phyloP scores from a whole-genome alignment of 768 basidiomycete species.

The Boletus rex-veris region DNA sequence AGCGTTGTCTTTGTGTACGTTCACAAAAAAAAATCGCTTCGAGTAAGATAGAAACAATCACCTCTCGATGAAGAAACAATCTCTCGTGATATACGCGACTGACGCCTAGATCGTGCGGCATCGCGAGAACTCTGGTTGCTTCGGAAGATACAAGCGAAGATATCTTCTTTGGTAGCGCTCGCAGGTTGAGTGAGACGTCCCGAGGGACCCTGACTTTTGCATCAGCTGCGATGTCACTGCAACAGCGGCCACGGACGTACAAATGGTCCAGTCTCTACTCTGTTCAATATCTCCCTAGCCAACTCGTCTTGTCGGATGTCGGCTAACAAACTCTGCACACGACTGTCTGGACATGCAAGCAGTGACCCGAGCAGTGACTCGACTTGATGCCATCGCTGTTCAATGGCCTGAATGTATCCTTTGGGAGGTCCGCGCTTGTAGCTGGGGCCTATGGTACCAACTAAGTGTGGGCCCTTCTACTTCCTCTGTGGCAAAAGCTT shows the following conservation, averaged over 20 bases:
- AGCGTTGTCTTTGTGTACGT: slow-evolving; percentile 43
- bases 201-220: slow-evolving; percentile 54
- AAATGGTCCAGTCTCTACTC: slow-evolving; percentile 80
- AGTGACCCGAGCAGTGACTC: slow-evolving; percentile 86
- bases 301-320: slow-evolving; percentile 70
- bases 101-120: slow-evolving; percentile 59
- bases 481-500: slow-evolving; percentile 2
- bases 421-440: slow-evolving; percentile 84
- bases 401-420: slow-evolving; percentile 91
- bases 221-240: slow-evolving; percentile 4
- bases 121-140: slow-evolving; percentile 55
- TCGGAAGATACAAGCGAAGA: slow-evolving; percentile 69
- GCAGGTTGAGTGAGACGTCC: slow-evolving; percentile 59
- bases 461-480: background rate
- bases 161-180: slow-evolving; percentile 71
- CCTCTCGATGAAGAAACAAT: slow-evolving; percentile 74
- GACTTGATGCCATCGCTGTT: slow-evolving; percentile 88
- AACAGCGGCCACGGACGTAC: slow-evolving; percentile 38
- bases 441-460: slow-evolving; percentile 53
- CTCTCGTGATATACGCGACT: slow-evolving; percentile 75
- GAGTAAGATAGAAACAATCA: slow-evolving; percentile 15
- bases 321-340: slow-evolving; percentile 57
- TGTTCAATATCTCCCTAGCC: slow-evolving; percentile 69
- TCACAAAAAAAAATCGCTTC: slow-evolving; percentile 6
- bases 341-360: slow-evolving; percentile 64